Evolutionary conservation across 495 filamentous ascomycete genomes (phyloP), one percentile per base, ranked within the genome.

Genomic region (Patellaria atrata): DNA sequence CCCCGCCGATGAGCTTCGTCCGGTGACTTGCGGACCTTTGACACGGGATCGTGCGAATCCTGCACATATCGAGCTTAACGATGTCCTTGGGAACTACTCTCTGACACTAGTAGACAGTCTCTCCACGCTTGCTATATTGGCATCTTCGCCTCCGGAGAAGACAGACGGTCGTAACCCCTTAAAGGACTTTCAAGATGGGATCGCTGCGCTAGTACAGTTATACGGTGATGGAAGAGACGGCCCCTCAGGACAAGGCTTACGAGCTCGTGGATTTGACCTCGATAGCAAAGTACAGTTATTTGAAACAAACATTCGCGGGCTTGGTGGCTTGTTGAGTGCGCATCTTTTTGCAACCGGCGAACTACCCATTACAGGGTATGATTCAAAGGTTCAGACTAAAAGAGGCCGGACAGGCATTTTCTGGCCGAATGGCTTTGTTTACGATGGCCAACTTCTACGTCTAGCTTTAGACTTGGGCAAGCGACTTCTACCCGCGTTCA

Each of bases 241-340:
- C 6, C 70, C 73, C 27, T 65, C 64, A 15, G 82, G 79, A 23
- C 64, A 70, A 48, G 86, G 86, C 6, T 64, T 69, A 43, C 65
- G 81, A 40, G 73, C 68, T n/a, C 68, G 79, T 22, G 89, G 84
- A 2, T 97, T 96, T 43, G 85, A 97, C 59, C 63, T 94, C 25
- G 87, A 97, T 56, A 91, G 84, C 56, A 94, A 94, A 56, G 89
- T 97, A 6, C 83, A 97, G 58, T 82, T 97, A 22, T 97, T 97
- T 52, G 89, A 97, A 57, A 94, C 85, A 2, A 85, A 93, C 7
- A 97, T 97, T 52, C 68, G 89, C 43, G 86, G 86, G 18, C 68
- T 97, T 32, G 89, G 91, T 12, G 89, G 89, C 14, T 59, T 97
- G 20, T 61, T 97, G 28, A 92, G 83, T 45, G 83, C 91, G 5